Conservation (phyloP, 2,329 filamentous ascomycete species). For the Aspergillus persii region DNA sequence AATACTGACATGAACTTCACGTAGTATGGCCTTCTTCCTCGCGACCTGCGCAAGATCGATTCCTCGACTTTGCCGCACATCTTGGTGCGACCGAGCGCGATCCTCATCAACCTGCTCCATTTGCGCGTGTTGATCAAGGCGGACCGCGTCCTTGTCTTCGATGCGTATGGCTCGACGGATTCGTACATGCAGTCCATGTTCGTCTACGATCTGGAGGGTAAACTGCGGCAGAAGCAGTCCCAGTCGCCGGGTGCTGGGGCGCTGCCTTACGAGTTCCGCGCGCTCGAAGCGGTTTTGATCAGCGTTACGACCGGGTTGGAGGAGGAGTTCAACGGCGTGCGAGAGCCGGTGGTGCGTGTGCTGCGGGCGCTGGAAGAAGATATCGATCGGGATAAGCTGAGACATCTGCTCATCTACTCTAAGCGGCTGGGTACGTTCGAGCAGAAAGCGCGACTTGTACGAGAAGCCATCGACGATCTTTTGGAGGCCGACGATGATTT, state of each 20-base stretch:
- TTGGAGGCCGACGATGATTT: constrained; percentile 96
- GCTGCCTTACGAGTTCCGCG: constrained; percentile 92
- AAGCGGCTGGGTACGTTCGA: constrained; percentile 97
- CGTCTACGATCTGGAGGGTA: constrained; percentile 95
- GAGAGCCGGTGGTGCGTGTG: constrained; percentile 86
- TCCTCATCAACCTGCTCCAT: constrained; percentile 94
- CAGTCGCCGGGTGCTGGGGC: constrained; percentile 50
- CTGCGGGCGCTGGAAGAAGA: constrained; percentile 91
- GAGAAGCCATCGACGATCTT: constrained; percentile 91
- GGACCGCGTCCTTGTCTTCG: constrained; percentile 90
- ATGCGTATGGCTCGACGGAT: constrained; percentile 90
- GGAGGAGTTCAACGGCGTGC: constrained; percentile 89
- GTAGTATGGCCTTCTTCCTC: constrained; percentile 86
- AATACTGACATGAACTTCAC: constrained; percentile 4
- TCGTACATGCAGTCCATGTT: constrained; percentile 95
- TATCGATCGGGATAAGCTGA: constrained; percentile 90
- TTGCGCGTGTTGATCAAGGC: constrained; percentile 93
- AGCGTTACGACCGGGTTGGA: constrained; percentile 90
- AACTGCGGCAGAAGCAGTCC: constrained; percentile 76
- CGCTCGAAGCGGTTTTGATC: constrained; percentile 90
- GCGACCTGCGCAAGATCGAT: constrained; percentile 96
- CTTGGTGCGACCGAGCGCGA: constrained; percentile 85
- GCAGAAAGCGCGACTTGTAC: constrained; percentile 89
- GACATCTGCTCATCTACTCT: constrained; percentile 85
- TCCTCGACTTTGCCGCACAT: constrained; percentile 95